Conservation (phyloP, 352 stramenopile species). For the Globisporangium acanthophoron region DNA sequence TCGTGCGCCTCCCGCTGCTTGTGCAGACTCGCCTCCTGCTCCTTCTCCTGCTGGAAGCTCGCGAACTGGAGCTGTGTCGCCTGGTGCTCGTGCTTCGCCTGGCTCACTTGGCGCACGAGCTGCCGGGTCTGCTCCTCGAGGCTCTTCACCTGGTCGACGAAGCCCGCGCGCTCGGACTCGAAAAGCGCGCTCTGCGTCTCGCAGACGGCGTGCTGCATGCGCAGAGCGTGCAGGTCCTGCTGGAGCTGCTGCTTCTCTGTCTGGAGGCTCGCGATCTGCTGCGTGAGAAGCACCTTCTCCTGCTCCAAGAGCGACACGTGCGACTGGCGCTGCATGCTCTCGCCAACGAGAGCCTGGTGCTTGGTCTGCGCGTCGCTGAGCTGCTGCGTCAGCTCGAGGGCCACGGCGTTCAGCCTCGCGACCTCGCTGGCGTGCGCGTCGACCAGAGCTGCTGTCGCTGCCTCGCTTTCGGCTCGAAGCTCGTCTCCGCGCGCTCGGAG, state of each 20-base stretch:
- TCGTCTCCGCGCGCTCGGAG: slow-evolving; percentile 8
- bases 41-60: slow-evolving; percentile 26
- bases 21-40: slow-evolving; percentile 33
- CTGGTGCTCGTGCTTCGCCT: slow-evolving; percentile 27
- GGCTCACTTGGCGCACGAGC: slow-evolving; percentile 15
- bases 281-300: slow-evolving; percentile 15
- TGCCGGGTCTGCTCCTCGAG: slow-evolving; percentile 26
- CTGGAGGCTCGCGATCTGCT: slow-evolving; percentile 15
- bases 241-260: slow-evolving; percentile 9
- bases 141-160: slow-evolving; percentile 20
- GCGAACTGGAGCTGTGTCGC: slow-evolving; percentile 21
- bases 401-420: slow-evolving; percentile 2
- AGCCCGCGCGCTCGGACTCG: slow-evolving; percentile 20
- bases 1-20: slow-evolving; percentile 35
- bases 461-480: slow-evolving; percentile 1
- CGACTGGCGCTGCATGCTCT: not conserved
- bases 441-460: slow-evolving; percentile 1
- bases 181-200: slow-evolving; percentile 21
- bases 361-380: slow-evolving; percentile 6
- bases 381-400: slow-evolving; percentile 6
- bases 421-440: slow-evolving; percentile 6
- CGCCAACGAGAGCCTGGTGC: not conserved
- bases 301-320: slow-evolving; percentile 3
- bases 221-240: slow-evolving; percentile 14
- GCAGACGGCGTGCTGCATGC: slow-evolving; percentile 20